Base-by-base conservation (phyloP, 371 early-diverging fungal species). In the Coemansia sp. region DNA sequence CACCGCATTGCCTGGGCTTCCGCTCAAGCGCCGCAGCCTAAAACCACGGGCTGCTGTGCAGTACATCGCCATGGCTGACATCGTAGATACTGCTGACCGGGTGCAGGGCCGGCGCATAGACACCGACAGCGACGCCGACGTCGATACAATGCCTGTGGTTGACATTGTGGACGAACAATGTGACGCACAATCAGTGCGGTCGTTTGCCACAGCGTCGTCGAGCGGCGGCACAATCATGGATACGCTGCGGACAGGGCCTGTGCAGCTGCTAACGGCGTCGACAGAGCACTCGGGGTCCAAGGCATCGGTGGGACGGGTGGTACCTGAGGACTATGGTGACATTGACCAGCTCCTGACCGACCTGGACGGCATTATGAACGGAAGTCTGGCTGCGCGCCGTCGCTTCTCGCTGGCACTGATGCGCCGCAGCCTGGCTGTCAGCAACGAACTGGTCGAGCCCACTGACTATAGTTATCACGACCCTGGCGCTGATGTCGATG, bases 321-420 rank as follows among this genome's bases (percentile, higher is more conserved):
- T 63, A 1, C 75, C 71, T n/a, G 75, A 74, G 15, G 75, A 74
- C 64, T 74, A 74, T 21, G 71, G 75, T 29, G 75, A 74, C 41
- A 32, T 74, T n/a, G 75, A 74, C 51, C 59, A 59, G 57, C 67
- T 74, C 9, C 63, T 74, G 24, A 57, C 24, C 8, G 75, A 74
- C 48, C 67, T 74, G 19, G 75, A 74, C 12, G 75, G 75, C 12
- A 74, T 74, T 5, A 74, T 70, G 67, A 65, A 40, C 46, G 75
- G 75, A 39, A 74, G 71, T 46, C 51, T 66, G 29, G 71, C 71
- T 15, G 75, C 75, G 21, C 75, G 75, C 60, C 66, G 60, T 19
- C 75, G 75, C 19, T 74, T 74, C 29, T 74, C 75, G 52, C 60
- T 74, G 26, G 66, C 71, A 1, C 52, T 74, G 8, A 70, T 71